Percentiles rank a stretch among this genome's conserved stretches.
phyloP scores from a whole-genome alignment of 805 yeast genomes.

The Starmerella kuoi region DNA sequence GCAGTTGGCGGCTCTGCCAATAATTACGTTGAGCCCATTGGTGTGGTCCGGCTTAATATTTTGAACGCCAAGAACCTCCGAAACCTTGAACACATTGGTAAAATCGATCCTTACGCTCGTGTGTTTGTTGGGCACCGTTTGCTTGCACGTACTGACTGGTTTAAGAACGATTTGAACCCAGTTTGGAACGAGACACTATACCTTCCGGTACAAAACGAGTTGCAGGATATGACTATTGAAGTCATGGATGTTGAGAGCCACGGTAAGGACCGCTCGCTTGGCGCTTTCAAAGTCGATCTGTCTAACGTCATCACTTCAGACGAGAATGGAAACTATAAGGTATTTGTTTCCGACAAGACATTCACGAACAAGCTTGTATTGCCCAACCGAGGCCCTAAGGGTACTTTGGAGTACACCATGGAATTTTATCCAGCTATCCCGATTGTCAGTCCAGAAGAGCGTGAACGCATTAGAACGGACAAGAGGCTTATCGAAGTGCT shows the following conservation, averaged over 20 bases:
- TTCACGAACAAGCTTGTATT: slow-evolving; percentile 53
- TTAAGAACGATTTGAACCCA: slow-evolving; percentile 60
- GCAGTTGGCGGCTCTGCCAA: slow-evolving; percentile 49
- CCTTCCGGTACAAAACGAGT: slow-evolving; percentile 68
- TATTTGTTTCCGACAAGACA: slow-evolving; percentile 43
- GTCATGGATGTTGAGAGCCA: slow-evolving; percentile 80
- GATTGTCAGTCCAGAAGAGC: slow-evolving; percentile 58
- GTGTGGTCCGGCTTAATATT: slow-evolving; percentile 64
- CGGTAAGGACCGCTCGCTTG: slow-evolving; percentile 77
- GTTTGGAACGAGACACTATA: slow-evolving; percentile 75
- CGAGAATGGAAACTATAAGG: slow-evolving; percentile 49
- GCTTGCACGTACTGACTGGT: slow-evolving; percentile 63
- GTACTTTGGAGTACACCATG: slow-evolving; percentile 57
- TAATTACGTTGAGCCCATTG: slow-evolving; percentile 90
- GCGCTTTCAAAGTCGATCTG: slow-evolving; percentile 61
- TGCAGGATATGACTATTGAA: slow-evolving; percentile 72
- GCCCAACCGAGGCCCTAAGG: slow-evolving; percentile 71
- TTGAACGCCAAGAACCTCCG: slow-evolving; percentile 61
- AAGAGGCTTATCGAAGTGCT: slow-evolving; percentile 29
- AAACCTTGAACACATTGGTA: slow-evolving; percentile 81
- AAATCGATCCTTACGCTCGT: slow-evolving; percentile 82
- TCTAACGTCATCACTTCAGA: slow-evolving; percentile 53
- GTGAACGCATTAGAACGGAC: slow-evolving; percentile 38
- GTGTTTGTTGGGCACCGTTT: slow-evolving; percentile 64
- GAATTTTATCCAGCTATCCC: slow-evolving; percentile 78